Base-by-base conservation (phyloP, 768 basidiomycete species). In the Boletus coccyginus region DNA sequence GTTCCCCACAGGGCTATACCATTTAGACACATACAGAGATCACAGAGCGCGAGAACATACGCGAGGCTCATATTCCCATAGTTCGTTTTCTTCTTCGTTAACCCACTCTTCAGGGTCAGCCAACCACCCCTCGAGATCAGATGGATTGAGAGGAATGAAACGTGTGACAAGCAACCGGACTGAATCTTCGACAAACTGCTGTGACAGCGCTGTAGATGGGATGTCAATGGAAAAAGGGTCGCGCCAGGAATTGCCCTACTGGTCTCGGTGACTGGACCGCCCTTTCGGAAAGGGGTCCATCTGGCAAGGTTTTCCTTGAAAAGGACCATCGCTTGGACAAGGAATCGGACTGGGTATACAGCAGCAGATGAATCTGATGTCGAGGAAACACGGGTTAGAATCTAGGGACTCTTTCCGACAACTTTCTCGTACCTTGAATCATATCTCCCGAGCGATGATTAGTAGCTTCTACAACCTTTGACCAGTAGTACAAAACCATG, bases 61-160 rank as follows among this genome's bases (percentile, higher is more conserved):
- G 60, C 96, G 81, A 56, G 97, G 83, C 64, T 96, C 93, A 64
- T 82, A 98, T 63, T 94, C 88, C 94, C 95, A 98, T 55, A 90
- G 85, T 39, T 95, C 94, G 42, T 85, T 90, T 60, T 94, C 93
- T 71, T 98, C 94, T 11, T 84, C 72, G 56, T 92, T 91, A 12
- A 96, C 82, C 92, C 94, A 99, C 63, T 95, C 92, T 75, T 99
- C 96, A 0, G 95, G 94, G 67, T 95, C 92, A 16, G 81, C 79
- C 73, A 87, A 78, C 91, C 95, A 94, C 6, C 80, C 81, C 60
- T 92, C 84, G 11, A 98, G 78, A 70, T 98, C 96, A 2, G 79
- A 74, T 7, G 88, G 79, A 52, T 88, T 88, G 44, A 99, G 75
- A 13, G 92, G 92, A 69, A 99, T 86, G 65, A 96, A 87, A 10